Evolutionary conservation across 495 filamentous ascomycete species (phyloP), one percentile per base, ranked within the genome.

Genomic region (Diplogelasinospora grovesii): DNA sequence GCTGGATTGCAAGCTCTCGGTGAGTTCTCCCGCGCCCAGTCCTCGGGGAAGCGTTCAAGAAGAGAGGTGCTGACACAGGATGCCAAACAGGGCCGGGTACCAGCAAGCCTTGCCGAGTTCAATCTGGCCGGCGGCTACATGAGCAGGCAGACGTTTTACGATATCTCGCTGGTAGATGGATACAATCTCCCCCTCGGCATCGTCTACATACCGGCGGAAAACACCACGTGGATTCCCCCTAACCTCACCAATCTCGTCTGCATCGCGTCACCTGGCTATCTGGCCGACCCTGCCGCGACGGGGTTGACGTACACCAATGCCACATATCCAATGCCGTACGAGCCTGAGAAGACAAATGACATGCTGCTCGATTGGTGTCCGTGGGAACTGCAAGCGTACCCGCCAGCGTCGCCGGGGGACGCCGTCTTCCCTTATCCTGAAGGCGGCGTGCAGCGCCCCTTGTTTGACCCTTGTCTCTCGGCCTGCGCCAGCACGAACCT

Each of bases 81-180:
- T n/a, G 22, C 21, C 7, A 1, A 22, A 6, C 37, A 75, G 77
- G 83, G 85, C 13, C 69, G 70, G 22, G 68, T 76, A 3, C 85
- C 85, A 1, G 74, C 73, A 5, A 85, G 82, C 3, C 69, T 90
- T 5, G 83, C 81, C 13, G 85, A 90, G 47, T 85, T 88, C 56
- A 86, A 79, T 35, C 73, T 89, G 26, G 66, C 70, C 25, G 75
- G 73, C 20, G 74, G 74, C 28, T 62, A 67, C n/a, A 58, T 63
- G 22, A 66, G 69, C 39, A 67, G 62, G 9, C 77, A 86, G 50
- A 81, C 77, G 4, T 89, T 82, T 59, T 89, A 88, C 59, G 86
- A 90, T 59, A 83, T 90, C 44, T 86, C 83, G 23, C 73, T 89
- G 23, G 85, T 90, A 20, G 85, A 90, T 56, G 85, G 86, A 27